Evolutionary conservation across 169 alveolate genomes (phyloP).

Genomic region (Fabrea salina): DNA sequence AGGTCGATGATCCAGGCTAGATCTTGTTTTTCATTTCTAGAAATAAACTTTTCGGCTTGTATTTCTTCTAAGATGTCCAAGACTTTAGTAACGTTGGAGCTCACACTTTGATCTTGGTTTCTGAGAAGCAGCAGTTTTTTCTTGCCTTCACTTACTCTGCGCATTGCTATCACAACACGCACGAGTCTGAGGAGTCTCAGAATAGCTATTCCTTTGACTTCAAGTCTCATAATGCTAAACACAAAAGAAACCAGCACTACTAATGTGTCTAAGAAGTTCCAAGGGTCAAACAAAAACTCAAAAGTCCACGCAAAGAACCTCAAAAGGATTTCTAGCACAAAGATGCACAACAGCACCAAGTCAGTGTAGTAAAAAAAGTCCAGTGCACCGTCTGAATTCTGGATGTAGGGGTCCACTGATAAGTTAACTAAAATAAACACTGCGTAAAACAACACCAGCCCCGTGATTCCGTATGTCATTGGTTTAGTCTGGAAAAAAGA

Average conservation of each 20-base stretch:
- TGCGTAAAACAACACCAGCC: constrained; percentile 31
- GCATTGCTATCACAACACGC: constrained; percentile 60
- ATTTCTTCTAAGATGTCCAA: constrained; percentile 61
- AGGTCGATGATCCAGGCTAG: constrained; percentile 58
- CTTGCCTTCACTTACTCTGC: constrained; percentile 56
- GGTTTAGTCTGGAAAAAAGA: constrained; percentile 17
- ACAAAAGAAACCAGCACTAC: constrained; percentile 51
- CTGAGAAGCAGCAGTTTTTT: constrained; percentile 44
- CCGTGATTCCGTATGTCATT: constrained; percentile 17
- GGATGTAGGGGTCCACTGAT: constrained; percentile 5
- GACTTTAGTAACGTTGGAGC: constrained; percentile 64
- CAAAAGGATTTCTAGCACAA: constrained; percentile 53
- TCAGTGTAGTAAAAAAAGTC: constrained; percentile 46
- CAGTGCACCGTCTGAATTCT: not conserved
- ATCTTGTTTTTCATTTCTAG: constrained; percentile 54
- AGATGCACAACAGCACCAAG: constrained; percentile 40
- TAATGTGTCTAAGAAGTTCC: constrained; percentile 49
- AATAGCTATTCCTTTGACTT: constrained; percentile 56
- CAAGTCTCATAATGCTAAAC: constrained; percentile 34
- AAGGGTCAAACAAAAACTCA: constrained; percentile 44
- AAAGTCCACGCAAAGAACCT: constrained; percentile 51
- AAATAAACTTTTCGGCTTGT: constrained; percentile 41
- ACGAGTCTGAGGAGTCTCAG: constrained; percentile 67
- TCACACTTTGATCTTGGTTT: constrained; percentile 48
- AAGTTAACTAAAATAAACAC: constrained; percentile 5